phyloP scores from a whole-genome alignment of 169 alveolate genomes.

The Plasmodium blacklocki region DNA sequence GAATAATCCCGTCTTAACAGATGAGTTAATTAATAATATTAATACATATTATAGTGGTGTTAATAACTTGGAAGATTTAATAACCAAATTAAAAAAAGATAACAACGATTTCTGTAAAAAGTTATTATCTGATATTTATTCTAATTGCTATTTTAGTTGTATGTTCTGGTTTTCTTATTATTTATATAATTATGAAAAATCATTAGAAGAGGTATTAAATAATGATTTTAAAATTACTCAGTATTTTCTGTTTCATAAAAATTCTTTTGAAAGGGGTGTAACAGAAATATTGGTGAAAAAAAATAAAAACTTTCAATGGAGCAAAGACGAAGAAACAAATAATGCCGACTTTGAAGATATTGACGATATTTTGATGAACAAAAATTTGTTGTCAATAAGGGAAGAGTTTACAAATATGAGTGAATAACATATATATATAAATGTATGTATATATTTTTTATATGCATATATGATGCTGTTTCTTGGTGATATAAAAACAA shows the following conservation, averaged over 20 bases:
- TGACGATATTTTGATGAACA: constrained; percentile 48
- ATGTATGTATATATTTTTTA: too few species aligned
- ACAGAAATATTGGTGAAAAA: constrained; percentile 61
- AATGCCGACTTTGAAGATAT: constrained; percentile 11
- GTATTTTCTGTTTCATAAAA: constrained; percentile 41
- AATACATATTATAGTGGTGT: constrained; percentile 33
- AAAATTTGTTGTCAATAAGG: constrained; percentile 25
- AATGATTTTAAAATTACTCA: constrained; percentile 65
- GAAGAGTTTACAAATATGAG: constrained; percentile 34
- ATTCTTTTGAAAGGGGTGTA: constrained; percentile 69
- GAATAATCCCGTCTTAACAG: constrained; percentile 34
- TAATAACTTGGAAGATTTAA: constrained; percentile 35
- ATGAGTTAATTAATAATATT: constrained; percentile 35
- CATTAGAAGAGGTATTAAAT: constrained; percentile 55
- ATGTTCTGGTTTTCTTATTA: constrained; percentile 59
- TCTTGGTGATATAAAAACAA: too few species aligned
- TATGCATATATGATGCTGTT: too few species aligned
- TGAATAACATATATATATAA: too few species aligned
- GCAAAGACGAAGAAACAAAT: constrained; percentile 7
- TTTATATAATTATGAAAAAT: constrained; percentile 44
- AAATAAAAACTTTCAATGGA: constrained; percentile 65
- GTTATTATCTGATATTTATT: constrained; percentile 16
- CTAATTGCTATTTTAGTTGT: constrained; percentile 42
- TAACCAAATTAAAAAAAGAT: constrained; percentile 37
- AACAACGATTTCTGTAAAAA: constrained; percentile 26